Evolutionary conservation across 306 rosid species (phyloP), one percentile per base, ranked within the genome.

Genomic region (Vigna nakashimae): DNA sequence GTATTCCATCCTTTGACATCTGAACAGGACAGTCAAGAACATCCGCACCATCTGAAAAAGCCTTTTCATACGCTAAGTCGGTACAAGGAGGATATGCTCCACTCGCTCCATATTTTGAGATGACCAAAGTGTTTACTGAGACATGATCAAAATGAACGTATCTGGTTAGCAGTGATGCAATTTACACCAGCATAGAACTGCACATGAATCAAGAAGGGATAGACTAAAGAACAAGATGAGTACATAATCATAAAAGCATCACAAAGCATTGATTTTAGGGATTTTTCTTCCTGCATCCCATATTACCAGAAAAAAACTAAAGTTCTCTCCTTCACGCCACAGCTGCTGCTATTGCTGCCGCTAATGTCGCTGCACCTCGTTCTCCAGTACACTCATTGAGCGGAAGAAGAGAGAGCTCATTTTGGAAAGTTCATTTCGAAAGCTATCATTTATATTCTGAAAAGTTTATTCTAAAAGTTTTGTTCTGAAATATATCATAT

Each of bases 11-110:
- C 83, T 87, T 83, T 11, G 98, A 68, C 49, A 95, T 79, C 82
- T 89, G 97, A 84, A 95, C 97, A 17, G 94, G 94, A 86, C 97
- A 95, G 80, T 95, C 97, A 8, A 95, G 88, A 68, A 95, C 75
- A 53, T 88, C 96, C 12, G 49, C 97, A 17, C 92, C 95, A 87
- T 91, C 92, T 18, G 34, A 72, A 57, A 92, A 88, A 77, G 98
- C 98, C 7, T 83, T 59, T 1, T 16, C 9, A 75, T 90, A 89
- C 2, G 98, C 91, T 63, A 69, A 62, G 74, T 89, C 68, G 28
- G 92, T 91, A 80, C 98, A 92, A 9, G 84, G 82, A 50, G 97
- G 90, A 75, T 79, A 92, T 81, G 89, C 98, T 86, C 97, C 98
- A 42, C 98, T 95, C 57, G 98, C 90, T 81, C 98, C 98, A 62